Conservation (phyloP, 345 rosid species). For the Eucalyptus sideroxylon region DNA sequence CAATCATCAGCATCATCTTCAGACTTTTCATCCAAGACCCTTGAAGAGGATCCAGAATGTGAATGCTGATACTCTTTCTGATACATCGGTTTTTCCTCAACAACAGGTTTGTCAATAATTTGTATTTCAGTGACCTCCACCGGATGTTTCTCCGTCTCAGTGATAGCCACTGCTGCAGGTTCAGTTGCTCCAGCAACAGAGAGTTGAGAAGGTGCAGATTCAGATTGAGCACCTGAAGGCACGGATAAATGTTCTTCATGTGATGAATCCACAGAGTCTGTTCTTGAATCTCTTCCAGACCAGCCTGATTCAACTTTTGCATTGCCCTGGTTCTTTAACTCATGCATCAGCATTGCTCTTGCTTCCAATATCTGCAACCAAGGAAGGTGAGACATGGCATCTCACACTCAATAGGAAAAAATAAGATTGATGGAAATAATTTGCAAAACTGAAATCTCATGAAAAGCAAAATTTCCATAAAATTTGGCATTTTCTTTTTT, state of each 20-base stretch:
- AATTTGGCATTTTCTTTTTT: neutral
- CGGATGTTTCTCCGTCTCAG: slow-evolving; percentile 36
- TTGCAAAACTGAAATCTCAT: neutral
- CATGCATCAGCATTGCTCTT: slow-evolving; percentile 60
- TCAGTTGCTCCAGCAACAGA: slow-evolving; percentile 22
- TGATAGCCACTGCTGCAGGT: slow-evolving; percentile 12
- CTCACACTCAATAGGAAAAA: neutral
- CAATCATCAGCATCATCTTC: slow-evolving; percentile 91
- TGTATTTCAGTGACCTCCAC: slow-evolving; percentile 34
- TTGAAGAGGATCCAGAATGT: slow-evolving; percentile 13
- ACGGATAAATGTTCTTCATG: slow-evolving; percentile 20
- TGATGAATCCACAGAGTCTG: slow-evolving; percentile 7
- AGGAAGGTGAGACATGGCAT: neutral
- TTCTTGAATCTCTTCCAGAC: slow-evolving; percentile 6
- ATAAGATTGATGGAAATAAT: neutral
- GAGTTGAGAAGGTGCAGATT: slow-evolving; percentile 21
- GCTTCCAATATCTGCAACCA: slow-evolving; percentile 64
- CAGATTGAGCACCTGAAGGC: slow-evolving; percentile 24
- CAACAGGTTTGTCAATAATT: slow-evolving; percentile 61
- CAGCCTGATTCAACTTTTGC: slow-evolving; percentile 1
- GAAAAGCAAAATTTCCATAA: neutral
- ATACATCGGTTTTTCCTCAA: slow-evolving; percentile 39
- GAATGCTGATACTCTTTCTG: slow-evolving; percentile 12
- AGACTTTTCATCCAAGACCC: slow-evolving; percentile 22
- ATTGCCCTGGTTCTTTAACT: slow-evolving; percentile 21